phyloP scores from a whole-genome alignment of 192 early-diverging fungal genomes.

The Coemansia sp. region DNA sequence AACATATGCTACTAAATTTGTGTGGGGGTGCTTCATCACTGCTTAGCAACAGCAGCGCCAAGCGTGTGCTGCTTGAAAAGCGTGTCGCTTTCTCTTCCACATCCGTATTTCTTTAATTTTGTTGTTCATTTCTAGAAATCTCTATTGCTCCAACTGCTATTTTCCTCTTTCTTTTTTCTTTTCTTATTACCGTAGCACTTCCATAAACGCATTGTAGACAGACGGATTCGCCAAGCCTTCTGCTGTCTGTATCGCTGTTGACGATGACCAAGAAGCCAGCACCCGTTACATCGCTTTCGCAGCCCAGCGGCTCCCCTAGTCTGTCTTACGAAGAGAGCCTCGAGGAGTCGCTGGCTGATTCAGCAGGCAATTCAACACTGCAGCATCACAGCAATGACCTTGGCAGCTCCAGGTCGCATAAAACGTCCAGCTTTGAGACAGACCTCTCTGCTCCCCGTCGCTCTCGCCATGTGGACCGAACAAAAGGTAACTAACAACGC shows the following conservation, averaged over 20 bases:
- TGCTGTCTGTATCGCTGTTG: not conserved
- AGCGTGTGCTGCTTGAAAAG: no score
- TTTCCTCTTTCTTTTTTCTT: not conserved
- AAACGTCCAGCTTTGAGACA: constrained; percentile 40
- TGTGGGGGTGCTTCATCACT: no score
- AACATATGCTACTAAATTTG: no score
- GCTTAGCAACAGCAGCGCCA: no score
- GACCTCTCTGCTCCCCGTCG: constrained; percentile 44
- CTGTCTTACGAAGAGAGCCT: constrained; percentile 18
- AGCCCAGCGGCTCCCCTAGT: constrained; percentile 6
- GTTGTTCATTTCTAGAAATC: no score
- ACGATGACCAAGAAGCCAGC: constrained; percentile 6
- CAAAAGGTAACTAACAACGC: constrained; percentile 13
- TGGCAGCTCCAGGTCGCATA: not conserved
- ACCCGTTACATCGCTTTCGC: constrained; percentile 1
- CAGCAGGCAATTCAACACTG: constrained; percentile 5
- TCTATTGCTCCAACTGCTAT: no score
- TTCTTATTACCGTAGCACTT: not conserved
- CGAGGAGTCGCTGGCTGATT: constrained; percentile 14
- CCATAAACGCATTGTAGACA: no score
- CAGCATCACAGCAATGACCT: not conserved
- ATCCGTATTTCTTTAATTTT: no score
- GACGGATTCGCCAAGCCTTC: no score
- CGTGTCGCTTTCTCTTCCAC: no score
- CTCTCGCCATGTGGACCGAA: constrained; percentile 23